Evolutionary conservation across 2,329 filamentous ascomycete species (phyloP), one percentile per base, ranked within the genome.

Genomic region (Dactylella cylindrospora): DNA sequence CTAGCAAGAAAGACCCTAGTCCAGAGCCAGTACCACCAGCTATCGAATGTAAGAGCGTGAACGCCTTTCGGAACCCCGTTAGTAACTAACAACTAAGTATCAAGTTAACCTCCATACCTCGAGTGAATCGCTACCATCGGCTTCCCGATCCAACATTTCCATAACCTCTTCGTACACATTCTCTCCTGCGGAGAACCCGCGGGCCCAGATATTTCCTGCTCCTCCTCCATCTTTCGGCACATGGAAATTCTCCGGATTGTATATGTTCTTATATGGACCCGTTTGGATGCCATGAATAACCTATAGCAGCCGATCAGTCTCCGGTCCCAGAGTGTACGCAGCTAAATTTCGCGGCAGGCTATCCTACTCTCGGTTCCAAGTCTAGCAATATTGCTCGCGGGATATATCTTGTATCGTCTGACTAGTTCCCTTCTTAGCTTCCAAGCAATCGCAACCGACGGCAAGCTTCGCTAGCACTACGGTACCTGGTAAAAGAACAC

Each of bases 181-280:
- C 73, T 96, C 90, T 68, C 90, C 93, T 49, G 88, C 90, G 67
- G 93, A 84, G 75, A 98, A 98, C 39, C 93, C 93, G 70, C 93
- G 87, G 64, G 90, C 93, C 93, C 93, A 98, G 74, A 97, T 98
- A 75, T 98, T 98, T 38, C 90, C 93, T 5, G 93, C 93, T 38
- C 93, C 93, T 51, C 88, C 84, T 55, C 93, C 93, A 75, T 91
- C 86, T 73, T 95, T 94, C 69, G 91, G 89, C 47, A 97, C 83
- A 73, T 94, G 98, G 76, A 97, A 96, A 78, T 98, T 98, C 75
- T 98, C 93, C 0, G 93, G 93, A 72, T 98, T 98, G 81, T 98
- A 98, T 61, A 98, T 98, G 73, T 98, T 97, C 74, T 86, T 89
- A 78, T 98, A 98, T 0, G 90, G 85, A 1, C 93, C 90, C 7